phyloP scores from a whole-genome alignment of 768 basidiomycete genomes.

The Leccinellum albellum region DNA sequence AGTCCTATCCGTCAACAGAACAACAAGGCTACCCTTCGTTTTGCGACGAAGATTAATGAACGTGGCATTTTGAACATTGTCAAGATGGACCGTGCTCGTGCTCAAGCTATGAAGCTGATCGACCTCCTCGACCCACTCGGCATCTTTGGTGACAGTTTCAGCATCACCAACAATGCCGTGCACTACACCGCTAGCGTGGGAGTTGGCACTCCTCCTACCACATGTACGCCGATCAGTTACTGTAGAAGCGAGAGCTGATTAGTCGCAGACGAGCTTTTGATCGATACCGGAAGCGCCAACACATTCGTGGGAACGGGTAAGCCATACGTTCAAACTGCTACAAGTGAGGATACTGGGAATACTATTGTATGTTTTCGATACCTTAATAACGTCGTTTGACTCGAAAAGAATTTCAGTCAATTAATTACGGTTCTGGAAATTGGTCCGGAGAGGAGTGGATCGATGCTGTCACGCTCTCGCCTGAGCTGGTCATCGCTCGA shows the following conservation, averaged over 20 bases:
- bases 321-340: conserved; percentile 7
- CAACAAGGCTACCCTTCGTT: conserved; percentile 9
- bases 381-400: neutral
- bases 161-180: conserved; percentile 18
- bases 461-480: conserved; percentile 8
- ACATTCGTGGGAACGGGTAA: conserved; percentile 25
- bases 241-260: neutral
- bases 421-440: conserved; percentile 1
- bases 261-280: conserved; percentile 23
- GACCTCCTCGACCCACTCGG: conserved; percentile 1
- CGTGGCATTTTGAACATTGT: conserved; percentile 8
- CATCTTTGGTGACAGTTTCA: neutral
- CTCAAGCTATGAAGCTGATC: conserved; percentile 6
- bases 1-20: conserved; percentile 6
- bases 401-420: neutral
- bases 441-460: conserved; percentile 13
- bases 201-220: conserved; percentile 24
- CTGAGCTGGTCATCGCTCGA: neutral
- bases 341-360: conserved; percentile 18
- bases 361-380: conserved; percentile 12
- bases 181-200: conserved; percentile 28
- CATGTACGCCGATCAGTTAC: conserved; percentile 16
- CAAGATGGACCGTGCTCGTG: conserved; percentile 21
- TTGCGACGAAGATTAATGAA: conserved; percentile 12
- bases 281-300: conserved; percentile 33